Evolutionary conservation across 148 eudicot genomes (phyloP).

Genomic region (Arctostaphylos glauca): DNA sequence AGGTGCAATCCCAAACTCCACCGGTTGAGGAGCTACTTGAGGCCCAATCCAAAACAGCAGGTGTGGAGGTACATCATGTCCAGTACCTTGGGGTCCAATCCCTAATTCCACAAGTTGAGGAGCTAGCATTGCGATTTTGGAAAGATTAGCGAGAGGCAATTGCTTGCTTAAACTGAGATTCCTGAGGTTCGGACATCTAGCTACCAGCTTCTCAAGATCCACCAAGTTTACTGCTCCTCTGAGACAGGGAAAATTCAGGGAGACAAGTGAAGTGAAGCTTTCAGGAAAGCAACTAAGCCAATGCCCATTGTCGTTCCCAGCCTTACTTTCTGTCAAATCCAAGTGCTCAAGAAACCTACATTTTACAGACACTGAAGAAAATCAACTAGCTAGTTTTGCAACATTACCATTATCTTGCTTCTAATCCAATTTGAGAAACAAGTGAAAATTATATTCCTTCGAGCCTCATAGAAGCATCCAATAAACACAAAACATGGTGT

Average conservation of each 20-base stretch:
- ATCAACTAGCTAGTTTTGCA: background rate
- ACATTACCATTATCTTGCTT: background rate
- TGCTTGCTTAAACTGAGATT: background rate
- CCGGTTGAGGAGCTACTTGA: background rate
- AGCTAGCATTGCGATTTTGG: background rate
- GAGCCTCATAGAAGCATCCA: background rate
- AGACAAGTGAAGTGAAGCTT: slow-evolving; percentile 7
- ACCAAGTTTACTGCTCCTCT: background rate
- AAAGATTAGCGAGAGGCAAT: background rate
- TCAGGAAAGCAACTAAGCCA: slow-evolving; percentile 14
- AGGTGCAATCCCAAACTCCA: background rate
- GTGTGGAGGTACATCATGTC: background rate
- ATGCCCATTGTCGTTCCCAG: background rate
- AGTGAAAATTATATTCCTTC: background rate
- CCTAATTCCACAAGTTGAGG: slow-evolving; percentile 10
- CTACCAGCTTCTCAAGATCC: slow-evolving; percentile 7
- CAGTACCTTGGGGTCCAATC: background rate
- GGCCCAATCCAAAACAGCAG: background rate
- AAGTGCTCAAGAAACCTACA: slow-evolving; percentile 9
- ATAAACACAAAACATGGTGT: background rate
- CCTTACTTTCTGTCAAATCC: background rate
- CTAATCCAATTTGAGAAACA: background rate
- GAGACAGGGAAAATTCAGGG: background rate
- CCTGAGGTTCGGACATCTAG: slow-evolving; percentile 10
- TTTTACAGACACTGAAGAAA: background rate